Base-by-base conservation (phyloP, 1,284 basidiomycete species). In the Cerioporus squamosus region DNA sequence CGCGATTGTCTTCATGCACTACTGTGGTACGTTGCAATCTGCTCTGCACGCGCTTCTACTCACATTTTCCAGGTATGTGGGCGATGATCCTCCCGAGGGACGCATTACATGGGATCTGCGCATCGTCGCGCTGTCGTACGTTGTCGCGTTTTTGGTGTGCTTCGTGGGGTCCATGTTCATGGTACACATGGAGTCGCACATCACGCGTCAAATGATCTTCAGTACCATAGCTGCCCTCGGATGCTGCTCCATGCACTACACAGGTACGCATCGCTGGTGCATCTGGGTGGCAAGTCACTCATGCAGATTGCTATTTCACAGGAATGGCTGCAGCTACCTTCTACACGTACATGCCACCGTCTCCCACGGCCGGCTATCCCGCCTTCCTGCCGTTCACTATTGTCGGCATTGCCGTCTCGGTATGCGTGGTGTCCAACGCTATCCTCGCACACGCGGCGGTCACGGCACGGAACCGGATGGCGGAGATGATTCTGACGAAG, bases 281-380 rank as follows among this genome's bases (percentile, higher is more conserved):
- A 4, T n/a, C 17, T 51, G 24, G 18, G 29, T 5, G 2, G 23
- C 7, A 4, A 15, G 22, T 5, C 15, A 18, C 52, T 40, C 3
- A 44, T 12, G 2, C n/a, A n/a, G n/a, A 38, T 3, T 17, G 2
- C 6, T 43, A 2, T 20, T 38, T 20, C 20, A 29, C n/a, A 72
- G 71, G 71, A 22, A 73, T 73, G 70, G 63, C 66, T 2, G 71
- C 71, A 0, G 70, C 70, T 10, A 70, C 71, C 6, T 71, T 73
- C 57, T 67, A 70, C 62, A 68, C 69, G 1, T 56, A 57, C 12
- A 43, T 64, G 0, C 59, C 67, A 10, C 67, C 68, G 0, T 61
- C 60, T 0, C 58, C 65, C 2, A 33, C 65, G 17, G 46, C 69
- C 4, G 66, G 67, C 2, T 73, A 71, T 42, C 71, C 71, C 6